These are phyloP conservation scores for Metarhizium anisopliae DNA, from an alignment of 2,329 filamentous ascomycete species.

Conservation along the genomic window DNA sequence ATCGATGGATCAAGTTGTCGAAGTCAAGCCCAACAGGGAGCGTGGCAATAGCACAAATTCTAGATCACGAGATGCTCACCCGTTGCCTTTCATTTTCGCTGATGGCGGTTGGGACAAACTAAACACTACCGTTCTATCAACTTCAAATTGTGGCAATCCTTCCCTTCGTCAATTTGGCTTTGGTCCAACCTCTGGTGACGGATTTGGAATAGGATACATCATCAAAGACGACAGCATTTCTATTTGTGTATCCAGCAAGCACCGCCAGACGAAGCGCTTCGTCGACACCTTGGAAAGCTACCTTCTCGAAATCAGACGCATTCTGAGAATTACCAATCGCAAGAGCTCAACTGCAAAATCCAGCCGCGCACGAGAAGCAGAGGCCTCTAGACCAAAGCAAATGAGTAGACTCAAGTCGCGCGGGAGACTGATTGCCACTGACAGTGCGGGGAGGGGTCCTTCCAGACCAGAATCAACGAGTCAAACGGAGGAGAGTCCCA, in stretches of 20 bases:
- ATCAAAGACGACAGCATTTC: conserved; percentile 75
- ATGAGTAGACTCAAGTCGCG: conserved; percentile 55
- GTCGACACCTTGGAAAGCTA: conserved; percentile 87
- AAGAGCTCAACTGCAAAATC: conserved; percentile 32
- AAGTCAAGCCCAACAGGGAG: conserved; percentile 29
- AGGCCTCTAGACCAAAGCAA: conserved; percentile 28
- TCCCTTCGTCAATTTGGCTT: conserved; percentile 93
- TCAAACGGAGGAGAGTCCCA: conserved; percentile 59
- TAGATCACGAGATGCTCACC: conserved; percentile 34
- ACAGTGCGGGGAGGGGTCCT: conserved; percentile 37
- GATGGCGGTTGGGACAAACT: conserved; percentile 90
- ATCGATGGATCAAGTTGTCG: conserved; percentile 20
- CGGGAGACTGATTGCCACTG: conserved; percentile 57
- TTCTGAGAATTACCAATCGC: conserved; percentile 60
- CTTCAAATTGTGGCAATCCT: conserved; percentile 98
- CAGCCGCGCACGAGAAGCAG: conserved; percentile 46
- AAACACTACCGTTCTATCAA: conserved; percentile 89
- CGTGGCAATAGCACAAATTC: conserved; percentile 48
- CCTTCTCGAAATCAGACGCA: conserved; percentile 78
- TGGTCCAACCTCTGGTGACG: conserved; percentile 85
- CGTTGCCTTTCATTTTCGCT: conserved; percentile 72
- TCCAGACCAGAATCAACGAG: conserved; percentile 40
- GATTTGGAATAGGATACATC: conserved; percentile 97
- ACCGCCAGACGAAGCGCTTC: conserved; percentile 84
- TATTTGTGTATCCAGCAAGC: conserved; percentile 88